Base-by-base conservation (phyloP, 2,329 filamentous ascomycete genomes). In the Westerdykella aurantiaca region DNA sequence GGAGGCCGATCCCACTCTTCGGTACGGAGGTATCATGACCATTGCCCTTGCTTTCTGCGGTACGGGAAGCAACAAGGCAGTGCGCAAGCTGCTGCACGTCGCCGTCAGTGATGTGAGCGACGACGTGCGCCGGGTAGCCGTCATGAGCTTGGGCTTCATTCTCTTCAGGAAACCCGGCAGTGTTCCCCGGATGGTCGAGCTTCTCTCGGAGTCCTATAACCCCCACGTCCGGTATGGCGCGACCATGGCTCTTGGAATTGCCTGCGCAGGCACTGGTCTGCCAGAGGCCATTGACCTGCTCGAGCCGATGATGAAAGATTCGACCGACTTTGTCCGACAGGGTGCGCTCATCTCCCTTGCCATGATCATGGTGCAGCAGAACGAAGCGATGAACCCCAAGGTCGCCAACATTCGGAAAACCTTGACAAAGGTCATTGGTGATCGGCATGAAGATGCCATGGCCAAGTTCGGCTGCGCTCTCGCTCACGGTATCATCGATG, bases 311-410 rank as follows among this genome's bases (percentile, higher is more conserved):
- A 90, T 96, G 75, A 98, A 97, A 76, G 93, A 98, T 58, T 94
- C 93, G 6, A 95, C 90, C 46, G 93, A 98, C 72, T 98, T 98
- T 66, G 93, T 98, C 41, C 85, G 94, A 56, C 93, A 98, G 70
- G 93, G 94, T 64, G 91, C 93, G 34, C 76, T 97, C 51, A 97
- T 98, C 57, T 82, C 93, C 2, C 77, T 97, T 45, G 82, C 93
- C 47, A 98, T 98, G 93, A 95, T 98, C 58, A 84, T 98, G 78
- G 87, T 96, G n/a, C 93, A 98, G 72, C 93, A 97, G 68, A 98
- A 97, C 60, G 93, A 98, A 70, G 85, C 85, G 22, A 95, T 96
- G 88, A 98, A 97, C 71, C 90, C 93, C 58, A 96, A 97, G 75
- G 91, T 96, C 38, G 81, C 83, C 17, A 80, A 83, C 1, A 90